Evolutionary conservation across 768 basidiomycete genomes (phyloP), one percentile per base, ranked within the genome.

Genomic region (Hygrocybe coccinea): DNA sequence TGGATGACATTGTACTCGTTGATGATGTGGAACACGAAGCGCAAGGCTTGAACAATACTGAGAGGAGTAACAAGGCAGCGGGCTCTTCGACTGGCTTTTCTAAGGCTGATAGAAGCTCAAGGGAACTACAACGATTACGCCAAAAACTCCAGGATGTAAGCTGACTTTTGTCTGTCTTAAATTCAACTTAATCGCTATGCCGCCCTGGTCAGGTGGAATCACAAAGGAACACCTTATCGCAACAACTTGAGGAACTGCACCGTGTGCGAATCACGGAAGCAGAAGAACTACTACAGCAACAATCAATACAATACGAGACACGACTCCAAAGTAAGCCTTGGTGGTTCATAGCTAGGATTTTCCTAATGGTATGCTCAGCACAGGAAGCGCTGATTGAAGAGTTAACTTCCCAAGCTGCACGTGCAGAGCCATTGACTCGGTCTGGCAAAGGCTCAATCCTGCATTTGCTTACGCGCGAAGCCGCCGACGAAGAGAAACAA

Each of bases 381-480:
- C 80, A 84, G 61, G 80, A 87, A 33, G 64, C 70, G 10, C 67
- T 84, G 2, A 76, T 83, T 46, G 67, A 80, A 39, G 78, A 85
- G 57, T 71, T 89, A 10, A 80, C 76, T 3, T 68, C 74, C 15
- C 78, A 83, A 61, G 67, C 87, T 4, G 71, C 81, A 2, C 78
- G 74, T 24, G 73, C 79, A 43, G 80, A 85, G 57, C 82, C 82
- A 5, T 70, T 86, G 35, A 71, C 80, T 41, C 71, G 74, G 41
- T 68, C 76, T 0, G 78, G 76, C 5, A 79, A 79, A 57, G 73
- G 70, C 12, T 74, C 78, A 2, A 76, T 80, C 4, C 73, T 86
- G 29, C 82, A 87, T 60, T 77, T 92, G 46, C 69, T 92, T 11
- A 87, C 87, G 8, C 81, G 87, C 53, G 87, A 89, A 56, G 81